Evolutionary conservation across 257 asterid genomes (phyloP).

Genomic region (Striga asiatica): DNA sequence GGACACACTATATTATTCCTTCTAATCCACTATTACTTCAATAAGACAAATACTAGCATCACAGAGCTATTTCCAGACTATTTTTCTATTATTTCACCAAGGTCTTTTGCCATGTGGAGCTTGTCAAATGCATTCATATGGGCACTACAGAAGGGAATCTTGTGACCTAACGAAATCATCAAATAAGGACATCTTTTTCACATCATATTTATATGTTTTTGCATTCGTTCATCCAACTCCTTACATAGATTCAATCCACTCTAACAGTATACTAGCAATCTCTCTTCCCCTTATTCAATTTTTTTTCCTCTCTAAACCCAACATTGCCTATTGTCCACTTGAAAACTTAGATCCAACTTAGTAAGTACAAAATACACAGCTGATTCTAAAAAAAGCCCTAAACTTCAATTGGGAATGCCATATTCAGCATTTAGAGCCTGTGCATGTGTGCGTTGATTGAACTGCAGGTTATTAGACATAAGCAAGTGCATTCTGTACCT

Average conservation of each 20-base stretch:
- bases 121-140: background rate
- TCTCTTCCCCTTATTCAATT: background rate
- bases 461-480: no score
- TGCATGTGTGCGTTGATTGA: no score
- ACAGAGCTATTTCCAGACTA: background rate
- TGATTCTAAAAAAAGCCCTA: no score
- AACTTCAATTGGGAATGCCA: no score
- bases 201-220: background rate
- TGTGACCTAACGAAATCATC: background rate
- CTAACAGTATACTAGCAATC: background rate
- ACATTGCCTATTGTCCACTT: no score
- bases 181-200: background rate
- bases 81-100: background rate
- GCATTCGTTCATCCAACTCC: background rate
- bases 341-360: no score
- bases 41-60: background rate
- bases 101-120: background rate
- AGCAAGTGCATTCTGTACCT: no score
- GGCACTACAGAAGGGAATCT: background rate
- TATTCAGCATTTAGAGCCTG: no score
- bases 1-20: background rate
- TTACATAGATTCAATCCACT: background rate
- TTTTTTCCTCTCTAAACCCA: no score
- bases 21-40: background rate
- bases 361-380: no score